Percentiles rank a stretch among this genome's conserved stretches.
Conservation (phyloP, 2,329 filamentous ascomycete genomes). For the Fusarium sp. region DNA sequence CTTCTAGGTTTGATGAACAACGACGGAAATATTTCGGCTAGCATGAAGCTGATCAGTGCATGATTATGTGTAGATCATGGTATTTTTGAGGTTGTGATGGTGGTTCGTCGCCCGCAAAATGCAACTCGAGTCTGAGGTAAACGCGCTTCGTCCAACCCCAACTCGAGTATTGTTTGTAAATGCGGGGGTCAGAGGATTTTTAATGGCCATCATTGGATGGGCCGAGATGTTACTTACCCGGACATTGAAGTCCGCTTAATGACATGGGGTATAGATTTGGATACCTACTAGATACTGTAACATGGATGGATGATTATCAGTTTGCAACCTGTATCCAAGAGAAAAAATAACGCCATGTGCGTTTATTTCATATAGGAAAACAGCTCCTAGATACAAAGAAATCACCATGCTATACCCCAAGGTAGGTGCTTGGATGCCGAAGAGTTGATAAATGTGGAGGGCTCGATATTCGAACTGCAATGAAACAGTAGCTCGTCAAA, state of each 20-base stretch:
- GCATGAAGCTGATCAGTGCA: slow-evolving; percentile 19
- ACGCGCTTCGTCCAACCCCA: slow-evolving; percentile 33
- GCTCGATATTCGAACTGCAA: background rate
- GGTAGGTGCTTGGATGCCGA: background rate
- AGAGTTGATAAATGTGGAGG: background rate
- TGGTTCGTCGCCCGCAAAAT: slow-evolving; percentile 10
- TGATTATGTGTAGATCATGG: slow-evolving; percentile 33
- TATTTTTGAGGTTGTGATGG: slow-evolving; percentile 19
- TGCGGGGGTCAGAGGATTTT: slow-evolving; percentile 32
- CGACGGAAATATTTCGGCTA: slow-evolving; percentile 27
- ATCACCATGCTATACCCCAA: background rate
- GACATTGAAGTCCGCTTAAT: slow-evolving; percentile 44
- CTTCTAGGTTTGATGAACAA: slow-evolving; percentile 13
- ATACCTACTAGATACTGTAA: background rate
- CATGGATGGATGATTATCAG: background rate
- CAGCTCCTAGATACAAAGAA: background rate
- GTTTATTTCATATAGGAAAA: background rate
- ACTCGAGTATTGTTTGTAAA: slow-evolving; percentile 18
- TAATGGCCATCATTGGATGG: slow-evolving; percentile 33
- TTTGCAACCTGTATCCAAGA: background rate
- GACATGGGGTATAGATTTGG: slow-evolving; percentile 8
- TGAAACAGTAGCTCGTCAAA: background rate
- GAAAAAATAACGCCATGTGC: background rate
- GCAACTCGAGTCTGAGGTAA: slow-evolving; percentile 29
- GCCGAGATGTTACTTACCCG: slow-evolving; percentile 17